Base-by-base conservation (phyloP, 148 eudicot genomes). In the Persicaria tinctoria region DNA sequence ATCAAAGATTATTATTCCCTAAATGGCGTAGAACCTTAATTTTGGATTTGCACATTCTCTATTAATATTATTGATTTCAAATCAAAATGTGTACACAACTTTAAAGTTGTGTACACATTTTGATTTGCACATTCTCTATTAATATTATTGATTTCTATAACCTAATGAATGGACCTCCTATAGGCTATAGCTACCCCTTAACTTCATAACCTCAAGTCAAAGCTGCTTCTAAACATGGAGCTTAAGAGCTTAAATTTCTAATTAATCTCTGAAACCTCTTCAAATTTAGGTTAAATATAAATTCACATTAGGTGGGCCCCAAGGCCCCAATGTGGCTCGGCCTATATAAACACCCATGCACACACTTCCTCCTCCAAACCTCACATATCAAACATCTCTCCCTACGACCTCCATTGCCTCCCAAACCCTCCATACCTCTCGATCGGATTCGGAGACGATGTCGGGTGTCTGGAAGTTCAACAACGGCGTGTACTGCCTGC, bases 401-500 rank as follows among this genome's bases (percentile, higher is more conserved):
- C 63, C 8, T 57, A 18, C 1, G 5, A 57, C 8, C 6, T 20
- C 6, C 3, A 16, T 20, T 8, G 8, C 9, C 27, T 18, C 27
- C 18, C 32, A 60, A 50, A 60, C 23, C 66, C 66, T 60, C 66
- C 66, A 20, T 55, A 10, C n/a, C 41, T 57, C 2, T 1, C 27
- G 3, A 17, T 18, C 63, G 63, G 48, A 41, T 23, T 23, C 0
- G 10, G 0, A 0, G 53, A 50, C 48, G 47, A 91, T 91, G 93
- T 89, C 97, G 1, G 97, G 97, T 0, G 97, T 92, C 56, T 93
- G 98, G 98, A 86, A 85, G 78, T 88, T 93, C 90, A 89, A 89
- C 73, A 89, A 89, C 44, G 97, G 97, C 0, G 94, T 93, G 2
- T 81, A 91, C 11, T 80, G 89, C 6, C 89, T 90, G 41, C 68